Evolutionary conservation across 805 yeast species (phyloP).

Genomic region (Yarrowia phangngaensis): DNA sequence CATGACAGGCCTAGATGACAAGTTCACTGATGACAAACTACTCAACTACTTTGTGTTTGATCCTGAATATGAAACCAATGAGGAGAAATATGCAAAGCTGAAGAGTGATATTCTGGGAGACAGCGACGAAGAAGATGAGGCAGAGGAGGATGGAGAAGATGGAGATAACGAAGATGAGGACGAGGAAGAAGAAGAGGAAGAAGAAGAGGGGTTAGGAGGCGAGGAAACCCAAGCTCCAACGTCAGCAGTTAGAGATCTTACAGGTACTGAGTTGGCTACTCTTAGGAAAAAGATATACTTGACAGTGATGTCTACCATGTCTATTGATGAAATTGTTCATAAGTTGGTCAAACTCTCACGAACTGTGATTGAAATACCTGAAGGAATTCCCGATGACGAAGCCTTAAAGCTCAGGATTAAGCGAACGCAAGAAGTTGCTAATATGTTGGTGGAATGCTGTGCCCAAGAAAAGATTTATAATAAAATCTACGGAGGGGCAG

Average conservation of each 20-base stretch:
- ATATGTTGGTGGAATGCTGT: conserved; percentile 74
- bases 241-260: conserved; percentile 56
- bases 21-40: conserved; percentile 45
- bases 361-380: conserved; percentile 39
- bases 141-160: conserved; percentile 21
- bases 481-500: conserved; percentile 75
- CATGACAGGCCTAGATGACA: conserved; percentile 52
- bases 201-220: conserved; percentile 29
- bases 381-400: conserved; percentile 35
- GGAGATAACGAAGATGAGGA: conserved; percentile 29
- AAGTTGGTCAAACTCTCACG: conserved; percentile 51
- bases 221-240: conserved; percentile 25
- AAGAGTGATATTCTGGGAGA: conserved; percentile 49
- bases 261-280: conserved; percentile 58
- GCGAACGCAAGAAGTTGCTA: conserved; percentile 48
- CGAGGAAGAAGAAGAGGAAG: conserved; percentile 30
- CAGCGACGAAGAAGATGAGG: conserved; percentile 31
- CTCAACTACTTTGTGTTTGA: conserved; percentile 54
- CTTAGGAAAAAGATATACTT: conserved; percentile 75
- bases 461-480: conserved; percentile 83
- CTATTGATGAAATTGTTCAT: conserved; percentile 90
- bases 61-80: conserved; percentile 48
- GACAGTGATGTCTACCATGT: conserved; percentile 82
- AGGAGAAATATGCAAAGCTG: conserved; percentile 47
- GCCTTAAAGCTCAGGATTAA: conserved; percentile 43